Conservation (phyloP, 495 filamentous ascomycete genomes). For the Hypoxylon crocopeplum region DNA sequence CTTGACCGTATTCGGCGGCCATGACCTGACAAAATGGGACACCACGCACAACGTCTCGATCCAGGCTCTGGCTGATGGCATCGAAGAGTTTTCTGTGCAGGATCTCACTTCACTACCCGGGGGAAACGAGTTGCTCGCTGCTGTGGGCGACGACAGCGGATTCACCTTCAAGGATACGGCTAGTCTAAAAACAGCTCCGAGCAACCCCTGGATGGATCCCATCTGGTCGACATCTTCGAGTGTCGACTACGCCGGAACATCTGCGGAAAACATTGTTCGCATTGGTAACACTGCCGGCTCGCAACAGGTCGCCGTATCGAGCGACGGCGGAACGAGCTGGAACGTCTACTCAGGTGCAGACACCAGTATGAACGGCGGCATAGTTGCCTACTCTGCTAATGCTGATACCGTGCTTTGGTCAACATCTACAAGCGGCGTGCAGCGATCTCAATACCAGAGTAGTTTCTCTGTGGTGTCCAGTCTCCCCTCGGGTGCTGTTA, state of each 20-base stretch:
- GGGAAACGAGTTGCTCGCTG: constrained; percentile 60
- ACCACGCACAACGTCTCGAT: constrained; percentile 57
- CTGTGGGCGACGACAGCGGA: constrained; percentile 65
- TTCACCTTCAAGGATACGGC: constrained; percentile 54
- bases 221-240: constrained; percentile 56
- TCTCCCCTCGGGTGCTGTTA: constrained; percentile 52
- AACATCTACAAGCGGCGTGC: constrained; percentile 46
- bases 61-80: constrained; percentile 61
- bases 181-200: constrained; percentile 55
- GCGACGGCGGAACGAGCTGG: constrained; percentile 56
- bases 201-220: constrained; percentile 57
- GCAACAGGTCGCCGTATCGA: constrained; percentile 51
- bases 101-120: constrained; percentile 60
- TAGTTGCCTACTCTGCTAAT: constrained; percentile 59
- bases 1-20: constrained; percentile 61
- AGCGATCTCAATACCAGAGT: constrained; percentile 49
- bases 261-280: constrained; percentile 59
- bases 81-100: constrained; percentile 64
- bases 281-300: constrained; percentile 56
- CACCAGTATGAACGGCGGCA: constrained; percentile 50
- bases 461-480: constrained; percentile 53
- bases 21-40: constrained; percentile 59
- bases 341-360: constrained; percentile 53
- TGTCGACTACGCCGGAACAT: constrained; percentile 65
- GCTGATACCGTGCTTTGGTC: constrained; percentile 61